Evolutionary conservation across 106 monocot species (phyloP), one percentile per base, ranked within the genome.

Genomic region (Allium cepa): DNA sequence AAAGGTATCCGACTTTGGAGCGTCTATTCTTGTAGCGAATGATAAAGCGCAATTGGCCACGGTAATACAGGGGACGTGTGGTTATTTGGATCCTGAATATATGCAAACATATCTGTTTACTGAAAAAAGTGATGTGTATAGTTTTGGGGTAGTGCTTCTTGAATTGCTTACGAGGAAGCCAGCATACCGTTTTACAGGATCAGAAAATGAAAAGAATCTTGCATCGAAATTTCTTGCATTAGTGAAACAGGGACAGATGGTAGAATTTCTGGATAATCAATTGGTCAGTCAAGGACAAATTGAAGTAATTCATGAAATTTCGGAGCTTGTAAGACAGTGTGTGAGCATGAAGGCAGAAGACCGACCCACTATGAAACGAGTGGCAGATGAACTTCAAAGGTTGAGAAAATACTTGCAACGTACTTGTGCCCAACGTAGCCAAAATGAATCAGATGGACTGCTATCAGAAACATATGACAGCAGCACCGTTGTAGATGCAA

Each of bases 121-220:
- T 7, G 80, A 84, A 14, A 80, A 80, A 67, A 85, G 84, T 56
- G 84, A 85, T 68, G 84, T 80, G 11, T 85, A 85, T 9, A 85
- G 84, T 17, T 85, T 85, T 45, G 84, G 80, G 8, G 84, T 85
- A 7, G 48, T 90, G 26, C 78, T 85, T 11, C 63, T 51, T 8
- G 85, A 81, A 72, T 14, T 68, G 22, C 8, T 68, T 9, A 68
- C 68, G 8, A 17, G 68, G 9, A 53, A 26, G 53, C 53, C 26
- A 36, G 52, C 55, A 2, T 8, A 1, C 4, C 26, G 10, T 50
- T 9, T 8, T 11, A 11, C 27, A 22, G 22, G 22, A 22, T 47
- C 15, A 22, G 9, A 51, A 36, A 53, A 26, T 12, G 68, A 55
- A 12, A 58, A 47, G 17, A 80, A 61, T 59, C 71, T 80, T 12